Evolutionary conservation across 2,329 filamentous ascomycete species (phyloP), one percentile per base, ranked within the genome.

Genomic region (Trematosphaeria pertusa): DNA sequence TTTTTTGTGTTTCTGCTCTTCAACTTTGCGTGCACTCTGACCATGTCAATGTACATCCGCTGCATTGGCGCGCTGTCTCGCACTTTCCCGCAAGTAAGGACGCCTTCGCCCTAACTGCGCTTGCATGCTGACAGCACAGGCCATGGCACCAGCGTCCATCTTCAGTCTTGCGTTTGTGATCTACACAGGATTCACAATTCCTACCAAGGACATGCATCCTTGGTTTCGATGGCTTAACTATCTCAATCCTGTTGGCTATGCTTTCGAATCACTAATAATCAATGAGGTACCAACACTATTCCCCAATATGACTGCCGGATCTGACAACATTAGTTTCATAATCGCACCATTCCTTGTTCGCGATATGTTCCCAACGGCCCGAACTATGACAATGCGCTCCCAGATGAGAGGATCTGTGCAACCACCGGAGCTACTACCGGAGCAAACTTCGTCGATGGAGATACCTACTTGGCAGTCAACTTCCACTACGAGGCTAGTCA

Each of bases 241-340:
- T 61, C 73, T 92, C 17, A 85, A 92, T 52, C 88, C 88, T 1
- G 77, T 93, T 2, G 82, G 81, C 1, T 93, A 92, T 56, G 83
- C 84, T 0, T 94, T 92, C 62, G 89, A 93, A 69, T 77, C 82
- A 0, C 76, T 92, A 19, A 86, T 91, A 78, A 81, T 88, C 48
- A 93, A 92, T 69, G 90, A 95, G 67, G 47, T 54, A 8, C 12
- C 14, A 22, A 15, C 24, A 18, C 28, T 28, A 10, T 5, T 28
- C 24, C 11, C 19, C n/a, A 10, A 21, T 30, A 19, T 34, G n/a
- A 21, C 5, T 31, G 22, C 44, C 28, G 88, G 93, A 69, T 77
- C 14, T 35, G 17, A 92, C 17, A 85, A 90, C 78, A 21, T 11
- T 34, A 52, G 40, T 94, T 94, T 60, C n/a, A n/a, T n/a, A n/a